phyloP scores from a whole-genome alignment of 257 asterid genomes.

The Mitragyna speciosa region DNA sequence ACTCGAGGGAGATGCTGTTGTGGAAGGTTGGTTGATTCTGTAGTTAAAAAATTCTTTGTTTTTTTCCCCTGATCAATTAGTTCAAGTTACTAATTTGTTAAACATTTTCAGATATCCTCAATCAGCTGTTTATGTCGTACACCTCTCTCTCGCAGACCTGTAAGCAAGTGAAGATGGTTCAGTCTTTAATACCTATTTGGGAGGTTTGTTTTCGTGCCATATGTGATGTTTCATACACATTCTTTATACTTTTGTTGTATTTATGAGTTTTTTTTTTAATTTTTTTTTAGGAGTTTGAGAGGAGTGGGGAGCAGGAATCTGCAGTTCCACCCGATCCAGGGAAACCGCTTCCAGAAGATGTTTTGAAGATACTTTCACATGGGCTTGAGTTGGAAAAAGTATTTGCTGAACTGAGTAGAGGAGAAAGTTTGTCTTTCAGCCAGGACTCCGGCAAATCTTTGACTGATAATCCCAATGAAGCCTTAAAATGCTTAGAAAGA shows the following conservation, averaged over 20 bases:
- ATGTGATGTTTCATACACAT: slow-evolving; percentile 4
- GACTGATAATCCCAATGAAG: slow-evolving; percentile 25
- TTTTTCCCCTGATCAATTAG: slow-evolving; percentile 20
- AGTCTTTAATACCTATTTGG: slow-evolving; percentile 93
- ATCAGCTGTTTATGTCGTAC: slow-evolving; percentile 61
- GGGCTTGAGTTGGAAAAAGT: slow-evolving; percentile 51
- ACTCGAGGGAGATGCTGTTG: slow-evolving; percentile 89
- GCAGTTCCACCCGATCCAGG: slow-evolving; percentile 49
- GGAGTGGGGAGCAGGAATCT: slow-evolving; percentile 58
- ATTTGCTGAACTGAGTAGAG: slow-evolving; percentile 38
- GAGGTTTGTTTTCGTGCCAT: slow-evolving; percentile 58
- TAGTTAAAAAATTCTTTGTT: slow-evolving; percentile 15
- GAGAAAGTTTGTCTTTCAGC: slow-evolving; percentile 36
- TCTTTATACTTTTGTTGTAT: neutral
- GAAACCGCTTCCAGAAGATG: slow-evolving; percentile 72
- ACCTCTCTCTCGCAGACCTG: slow-evolving; percentile 67
- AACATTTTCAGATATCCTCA: slow-evolving; percentile 63
- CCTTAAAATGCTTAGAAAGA: slow-evolving; percentile 37
- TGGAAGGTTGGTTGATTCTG: slow-evolving; percentile 58
- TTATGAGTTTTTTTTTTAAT: slow-evolving; percentile 15
- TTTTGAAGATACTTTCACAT: slow-evolving; percentile 60
- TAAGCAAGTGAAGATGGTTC: slow-evolving; percentile 80
- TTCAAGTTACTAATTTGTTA: slow-evolving; percentile 11
- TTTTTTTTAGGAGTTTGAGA: slow-evolving; percentile 63
- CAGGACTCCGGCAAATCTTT: slow-evolving; percentile 41